Evolutionary conservation across 1,284 basidiomycete species (phyloP), one percentile per base, ranked within the genome.

Genomic region (Apiotrichum mycotoxinovorans): DNA sequence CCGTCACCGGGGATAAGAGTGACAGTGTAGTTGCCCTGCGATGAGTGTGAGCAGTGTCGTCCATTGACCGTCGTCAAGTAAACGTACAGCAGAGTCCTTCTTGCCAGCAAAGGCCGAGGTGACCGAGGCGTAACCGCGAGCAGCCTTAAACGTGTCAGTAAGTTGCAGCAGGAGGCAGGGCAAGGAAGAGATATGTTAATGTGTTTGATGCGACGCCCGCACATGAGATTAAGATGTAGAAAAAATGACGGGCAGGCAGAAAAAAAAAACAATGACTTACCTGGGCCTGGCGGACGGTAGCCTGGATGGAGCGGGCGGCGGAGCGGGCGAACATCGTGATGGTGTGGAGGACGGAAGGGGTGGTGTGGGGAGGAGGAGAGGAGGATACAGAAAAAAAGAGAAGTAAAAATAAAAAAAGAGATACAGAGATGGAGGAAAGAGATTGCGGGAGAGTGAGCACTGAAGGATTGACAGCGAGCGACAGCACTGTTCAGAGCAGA

Each of bases 71-170:
- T 17, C 20, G 10, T 1, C n/a, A 22, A 38, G 17, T 3, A 30
- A 37, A 80, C 87, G 76, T 71, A 93, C 91, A 75, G 89, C 87
- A 71, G 83, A 79, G 70, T 85, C 87, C 82, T 93, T 94, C 81
- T 90, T 84, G 61, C 88, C 89, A 77, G 87, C 84, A 79, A 91
- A 95, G 64, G 86, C 85, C 69, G 89, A 88, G 53, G 90, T 92
- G 48, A 77, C 73, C 50, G 75, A 72, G 58, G 71, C 64, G 64
- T 68, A 69, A 34, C 62, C 56, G 33, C 68, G 68, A 63, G 69
- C 46, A 62, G 64, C 54, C 75, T 69, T 41, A 63, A 61, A 56
- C 25, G 27, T n/a, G n/a, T 38, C 34, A 11, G 44, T n/a, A 7
- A 30, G 30, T 30, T 30, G 30, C n/a, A 30, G 30, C 30, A 30